phyloP scores from a whole-genome alignment of 108 stramenopile species.

The Mediolabrus comicus region DNA sequence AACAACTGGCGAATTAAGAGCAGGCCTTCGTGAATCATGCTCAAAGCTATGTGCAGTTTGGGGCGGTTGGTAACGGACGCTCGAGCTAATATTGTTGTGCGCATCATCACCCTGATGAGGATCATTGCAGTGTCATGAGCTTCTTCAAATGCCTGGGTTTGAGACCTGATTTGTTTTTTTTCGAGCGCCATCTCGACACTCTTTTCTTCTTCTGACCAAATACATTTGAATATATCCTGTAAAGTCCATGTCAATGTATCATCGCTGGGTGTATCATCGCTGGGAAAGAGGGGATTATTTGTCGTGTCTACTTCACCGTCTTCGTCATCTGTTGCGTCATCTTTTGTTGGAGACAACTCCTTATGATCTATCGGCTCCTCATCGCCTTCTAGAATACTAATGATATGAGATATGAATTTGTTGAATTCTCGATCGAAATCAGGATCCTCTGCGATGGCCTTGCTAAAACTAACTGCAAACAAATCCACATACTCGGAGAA shows the following conservation, averaged over 20 bases:
- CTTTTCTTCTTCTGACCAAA: constrained; percentile 17
- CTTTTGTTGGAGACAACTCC: not conserved
- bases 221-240: constrained; percentile 26
- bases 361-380: constrained; percentile 1
- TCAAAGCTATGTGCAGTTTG: constrained; percentile 60
- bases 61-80: constrained; percentile 71
- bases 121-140: constrained; percentile 36
- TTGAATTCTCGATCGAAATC: constrained; percentile 81
- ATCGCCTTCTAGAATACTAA: constrained; percentile 69
- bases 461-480: constrained; percentile 72
- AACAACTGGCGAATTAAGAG: constrained; percentile 67
- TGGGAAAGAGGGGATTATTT: not conserved
- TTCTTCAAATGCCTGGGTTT: constrained; percentile 34
- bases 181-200: not conserved
- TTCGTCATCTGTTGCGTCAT: not conserved
- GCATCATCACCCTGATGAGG: constrained; percentile 45
- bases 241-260: not conserved
- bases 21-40: constrained; percentile 70
- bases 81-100: constrained; percentile 65
- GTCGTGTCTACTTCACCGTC: not conserved
- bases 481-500: constrained; percentile 69
- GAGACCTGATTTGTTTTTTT: constrained; percentile 3
- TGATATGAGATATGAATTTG: constrained; percentile 63
- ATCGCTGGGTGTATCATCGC: too few relatives aligned
- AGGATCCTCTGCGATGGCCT: constrained; percentile 77